Evolutionary conservation across 164 flowering plant species (phyloP), one percentile per base, ranked within the genome.

Genomic region (Annona squamosa): DNA sequence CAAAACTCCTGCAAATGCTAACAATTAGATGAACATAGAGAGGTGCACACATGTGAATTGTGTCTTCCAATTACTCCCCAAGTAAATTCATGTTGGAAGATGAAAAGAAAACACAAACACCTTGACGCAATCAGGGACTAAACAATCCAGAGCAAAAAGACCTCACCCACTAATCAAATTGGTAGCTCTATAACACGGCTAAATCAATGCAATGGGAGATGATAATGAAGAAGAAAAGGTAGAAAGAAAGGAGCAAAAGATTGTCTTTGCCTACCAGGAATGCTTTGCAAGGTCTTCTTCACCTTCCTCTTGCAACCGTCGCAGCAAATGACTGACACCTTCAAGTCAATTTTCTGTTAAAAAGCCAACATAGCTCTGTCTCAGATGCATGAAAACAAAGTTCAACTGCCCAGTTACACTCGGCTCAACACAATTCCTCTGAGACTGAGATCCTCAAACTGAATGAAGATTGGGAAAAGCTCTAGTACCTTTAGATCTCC

Each of bases 221-320:
- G 2, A 12, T 43, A 47, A 42, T 26, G 9, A 61, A 9, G 16
- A 43, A 18, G 13, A 43, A 3, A 6, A 37, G 13, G 63, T 18
- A 59, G 9, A 64, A 7, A 2, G 42, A 37, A 64, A 26, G 3
- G 9, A 64, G 41, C n/a, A 19, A 10, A 64, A 26, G 10, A 5
- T 19, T 19, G 26, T 37, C 37, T 66, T 44, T 56, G 17, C 56
- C 43, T 44, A 88, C 91, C 91, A 69, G 85, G 87, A 69, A 88
- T 68, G 18, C 81, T 74, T 63, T 69, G 87, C 59, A 88, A 63
- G 48, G 77, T 74, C 79, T 88, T 88, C 83, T 84, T 88, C 63
- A 88, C 89, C 77, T 86, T 86, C 73, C 67, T 81, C 83, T 83
- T 84, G 81, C 91, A 88, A 63, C 89, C 91, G 19, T 88, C 89